A percentile compares a stretch with the other conserved stretches of the same genome.
Conservation (phyloP, 2,329 filamentous ascomycete genomes). For the Neofusicoccum parvum region DNA sequence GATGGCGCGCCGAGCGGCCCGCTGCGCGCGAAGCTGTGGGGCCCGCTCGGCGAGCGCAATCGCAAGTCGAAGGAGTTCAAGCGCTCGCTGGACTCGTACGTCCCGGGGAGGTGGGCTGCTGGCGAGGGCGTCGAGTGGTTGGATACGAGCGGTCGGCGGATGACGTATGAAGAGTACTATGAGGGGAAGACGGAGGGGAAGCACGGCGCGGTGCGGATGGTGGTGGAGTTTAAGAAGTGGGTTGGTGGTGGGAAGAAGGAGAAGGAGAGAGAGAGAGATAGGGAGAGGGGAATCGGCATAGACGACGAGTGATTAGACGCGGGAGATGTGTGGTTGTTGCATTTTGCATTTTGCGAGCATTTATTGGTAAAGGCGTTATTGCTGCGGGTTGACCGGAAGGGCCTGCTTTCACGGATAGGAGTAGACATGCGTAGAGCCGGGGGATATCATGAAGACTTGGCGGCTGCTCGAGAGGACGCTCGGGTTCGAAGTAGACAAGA, state of each 20-base stretch:
- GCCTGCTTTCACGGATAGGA: too few species aligned
- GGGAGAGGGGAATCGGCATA: too few species aligned
- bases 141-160: constrained; percentile 2
- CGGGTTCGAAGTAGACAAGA: too few species aligned
- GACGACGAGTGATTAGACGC: too few species aligned
- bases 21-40: neutral
- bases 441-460: too few species aligned
- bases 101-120: neutral
- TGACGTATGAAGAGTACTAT: constrained; percentile 2
- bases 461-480: too few species aligned
- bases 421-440: too few species aligned
- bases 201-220: neutral
- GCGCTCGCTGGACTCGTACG: neutral
- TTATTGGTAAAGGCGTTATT: too few species aligned
- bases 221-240: neutral
- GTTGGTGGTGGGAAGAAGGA: neutral
- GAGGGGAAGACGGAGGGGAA: neutral
- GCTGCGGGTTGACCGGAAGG: too few species aligned
- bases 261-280: neutral
- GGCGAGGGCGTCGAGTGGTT: neutral
- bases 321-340: too few species aligned
- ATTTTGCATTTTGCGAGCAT: too few species aligned
- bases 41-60: neutral
- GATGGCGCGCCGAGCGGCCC: too few species aligned
- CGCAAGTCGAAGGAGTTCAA: constrained; percentile 5